A percentile compares a stretch with the other conserved stretches of the same genome.
Conservation (phyloP, 139 green algal species). For the Asterochloris erici region DNA sequence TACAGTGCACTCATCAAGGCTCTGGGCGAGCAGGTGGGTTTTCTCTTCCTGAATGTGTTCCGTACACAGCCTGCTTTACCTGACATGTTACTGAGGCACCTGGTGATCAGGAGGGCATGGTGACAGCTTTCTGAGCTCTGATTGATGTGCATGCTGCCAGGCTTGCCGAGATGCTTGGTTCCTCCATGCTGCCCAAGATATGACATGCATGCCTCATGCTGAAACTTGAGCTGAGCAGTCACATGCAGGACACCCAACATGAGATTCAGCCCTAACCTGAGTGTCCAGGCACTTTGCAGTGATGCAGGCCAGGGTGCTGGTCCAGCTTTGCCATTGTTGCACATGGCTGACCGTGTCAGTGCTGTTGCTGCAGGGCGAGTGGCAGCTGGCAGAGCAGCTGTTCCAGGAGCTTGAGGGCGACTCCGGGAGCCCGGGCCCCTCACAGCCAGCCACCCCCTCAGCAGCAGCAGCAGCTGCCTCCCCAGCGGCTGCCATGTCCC, state of each 20-base stretch:
- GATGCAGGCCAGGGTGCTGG: too few relatives aligned
- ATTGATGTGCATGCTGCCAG: background rate
- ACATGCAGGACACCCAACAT: background rate
- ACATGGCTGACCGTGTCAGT: background rate
- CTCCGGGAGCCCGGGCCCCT: conserved; percentile 25
- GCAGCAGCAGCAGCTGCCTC: background rate
- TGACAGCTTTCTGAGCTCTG: background rate
- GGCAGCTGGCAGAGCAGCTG: conserved; percentile 72
- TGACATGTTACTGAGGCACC: background rate
- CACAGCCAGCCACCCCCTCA: background rate
- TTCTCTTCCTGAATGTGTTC: too few relatives aligned
- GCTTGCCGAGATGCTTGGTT: background rate
- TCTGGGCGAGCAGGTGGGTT: conserved; percentile 54
- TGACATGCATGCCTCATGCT: background rate
- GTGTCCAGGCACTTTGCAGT: background rate
- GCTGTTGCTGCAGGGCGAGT: conserved; percentile 53
- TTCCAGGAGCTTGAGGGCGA: conserved; percentile 73
- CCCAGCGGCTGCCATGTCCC: background rate
- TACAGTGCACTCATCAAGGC: conserved; percentile 75
- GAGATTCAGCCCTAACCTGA: background rate
- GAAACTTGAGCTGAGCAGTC: background rate
- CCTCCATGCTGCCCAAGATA: background rate
- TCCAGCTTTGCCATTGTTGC: too few relatives aligned
- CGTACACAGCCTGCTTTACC: background rate
- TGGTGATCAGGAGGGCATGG: background rate